Evolutionary conservation across 257 asterid genomes (phyloP).

Genomic region (Parsonsia alboflavescens): DNA sequence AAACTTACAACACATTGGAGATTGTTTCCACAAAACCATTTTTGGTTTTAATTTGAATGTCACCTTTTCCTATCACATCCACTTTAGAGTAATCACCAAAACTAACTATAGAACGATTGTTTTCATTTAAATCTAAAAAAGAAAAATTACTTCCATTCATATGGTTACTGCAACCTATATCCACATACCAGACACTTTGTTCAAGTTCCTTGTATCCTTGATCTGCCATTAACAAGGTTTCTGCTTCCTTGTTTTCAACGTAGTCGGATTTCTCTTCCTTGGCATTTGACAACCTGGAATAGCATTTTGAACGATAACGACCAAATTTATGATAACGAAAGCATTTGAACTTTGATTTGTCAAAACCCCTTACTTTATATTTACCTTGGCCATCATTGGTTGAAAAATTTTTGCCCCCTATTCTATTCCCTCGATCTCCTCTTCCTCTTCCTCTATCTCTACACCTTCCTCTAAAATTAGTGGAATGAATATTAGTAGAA

Average conservation of each 20-base stretch:
- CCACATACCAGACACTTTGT: conserved; percentile 11
- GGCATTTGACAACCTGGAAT: no score
- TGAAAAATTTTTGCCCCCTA: no score
- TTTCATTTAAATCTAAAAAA: conserved; percentile 11
- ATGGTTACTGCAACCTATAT: conserved; percentile 14
- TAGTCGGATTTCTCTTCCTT: conserved; percentile 4
- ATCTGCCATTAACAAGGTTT: conserved; percentile 6
- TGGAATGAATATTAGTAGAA: not conserved
- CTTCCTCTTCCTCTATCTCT: no score
- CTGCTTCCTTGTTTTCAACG: conserved; percentile 1
- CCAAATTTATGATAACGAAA: no score
- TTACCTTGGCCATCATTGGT: no score
- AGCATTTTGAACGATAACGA: no score
- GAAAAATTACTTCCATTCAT: not conserved
- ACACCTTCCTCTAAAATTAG: not conserved
- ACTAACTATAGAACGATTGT: not conserved
- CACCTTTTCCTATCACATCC: not conserved
- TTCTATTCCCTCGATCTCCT: no score
- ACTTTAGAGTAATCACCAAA: conserved; percentile 7
- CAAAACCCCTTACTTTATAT: no score
- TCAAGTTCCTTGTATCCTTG: not conserved
- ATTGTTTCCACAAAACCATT: no score
- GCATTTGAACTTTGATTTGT: no score
- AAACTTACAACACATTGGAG: no score
- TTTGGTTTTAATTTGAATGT: no score